Evolutionary conservation across 2,329 filamentous ascomycete species (phyloP), one percentile per base, ranked within the genome.

Genomic region (Exophiala mesophila): DNA sequence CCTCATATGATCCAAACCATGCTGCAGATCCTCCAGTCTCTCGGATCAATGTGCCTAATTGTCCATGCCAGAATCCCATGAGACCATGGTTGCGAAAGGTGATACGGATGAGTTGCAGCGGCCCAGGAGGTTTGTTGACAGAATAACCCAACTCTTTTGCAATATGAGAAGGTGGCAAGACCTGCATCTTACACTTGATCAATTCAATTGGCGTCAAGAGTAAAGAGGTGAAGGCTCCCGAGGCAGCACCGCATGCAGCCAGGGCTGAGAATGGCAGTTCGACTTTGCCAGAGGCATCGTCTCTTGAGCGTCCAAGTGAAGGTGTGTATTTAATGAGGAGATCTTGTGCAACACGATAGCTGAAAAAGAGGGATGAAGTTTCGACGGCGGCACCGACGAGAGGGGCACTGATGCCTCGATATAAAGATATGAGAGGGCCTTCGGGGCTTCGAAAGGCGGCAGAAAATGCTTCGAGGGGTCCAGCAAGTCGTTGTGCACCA

Each of bases 141-240:
- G 60, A 62, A 16, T 70, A 71, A 17, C 68, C 66, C 2, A 41
- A 15, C 44, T 41, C 12, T 13, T 37, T 39, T 57, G 59, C 7
- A 76, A 47, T 7, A 33, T 39, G 24, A 29, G 49, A 48, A 6
- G 46, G 32, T 12, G 48, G 20, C 3, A 68, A 87, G 1, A 90
- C 89, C 64, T 98, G 92, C 69, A 98, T 94, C 67, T 92, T 94
- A 76, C 92, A 98, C 68, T 98, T 98, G 61, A 98, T 85, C 39
- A 98, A 78, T 68, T 98, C 92, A 54, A 98, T 88, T 0, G 92
- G 92, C 0, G 92, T 98, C 49, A 98, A 78, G 21, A 95, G 80
- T 35, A 96, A 74, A 0, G 88, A 95, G 0, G 92, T 94, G 58
- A 95, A 85, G 28, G 85, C 84, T 23, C 92, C 92, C 1, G 89